Base-by-base conservation (phyloP, 169 alveolate genomes). In the Plasmodium fragile region DNA sequence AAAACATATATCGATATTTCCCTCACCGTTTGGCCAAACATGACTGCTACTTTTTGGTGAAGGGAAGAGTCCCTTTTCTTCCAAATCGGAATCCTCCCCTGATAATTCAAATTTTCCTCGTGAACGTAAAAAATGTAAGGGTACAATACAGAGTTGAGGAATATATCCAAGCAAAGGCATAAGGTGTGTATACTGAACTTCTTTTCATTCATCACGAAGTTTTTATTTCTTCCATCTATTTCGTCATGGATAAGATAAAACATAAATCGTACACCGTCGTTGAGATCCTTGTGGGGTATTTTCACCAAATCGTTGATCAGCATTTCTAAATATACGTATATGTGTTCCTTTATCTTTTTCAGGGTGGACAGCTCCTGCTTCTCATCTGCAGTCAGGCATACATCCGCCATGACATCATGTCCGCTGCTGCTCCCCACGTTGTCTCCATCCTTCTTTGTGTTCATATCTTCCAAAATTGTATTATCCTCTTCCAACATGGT, bases 241-340 rank as follows among this genome's bases (percentile, higher is more conserved):
- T 89, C 94, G 71, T 89, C 94, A 39, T 89, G 94, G 41, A 89
- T 89, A 25, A 41, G 30, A 55, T 89, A 89, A 78, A 89, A 89
- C 71, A 89, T 16, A 32, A 89, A 89, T 55, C 94, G 79, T 39
- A 89, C 78, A 36, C 89, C 81, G n/a, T 77, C 89, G 36, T 89
- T 89, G 59, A 89, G 71, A 22, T 89, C 90, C 52, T 89, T 89
- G 81, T 89, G 90, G 0, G 87, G 81, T 28, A 78, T 79, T n/a
- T 89, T 89, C 45, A 78, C 72, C 81, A 89, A 39, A 22, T 89
- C 94, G 39, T 89, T 89, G 65, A 89, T 89, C 16, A 89, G 18
- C 39, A 77, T 89, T 78, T 89, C 94, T 30, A 89, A 39, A 78
- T 89, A 89, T 11, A 89, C 52, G 70, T 59, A 89, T 36, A 89